phyloP scores from a whole-genome alignment of 495 filamentous ascomycete species.

The Tuber aestivum region DNA sequence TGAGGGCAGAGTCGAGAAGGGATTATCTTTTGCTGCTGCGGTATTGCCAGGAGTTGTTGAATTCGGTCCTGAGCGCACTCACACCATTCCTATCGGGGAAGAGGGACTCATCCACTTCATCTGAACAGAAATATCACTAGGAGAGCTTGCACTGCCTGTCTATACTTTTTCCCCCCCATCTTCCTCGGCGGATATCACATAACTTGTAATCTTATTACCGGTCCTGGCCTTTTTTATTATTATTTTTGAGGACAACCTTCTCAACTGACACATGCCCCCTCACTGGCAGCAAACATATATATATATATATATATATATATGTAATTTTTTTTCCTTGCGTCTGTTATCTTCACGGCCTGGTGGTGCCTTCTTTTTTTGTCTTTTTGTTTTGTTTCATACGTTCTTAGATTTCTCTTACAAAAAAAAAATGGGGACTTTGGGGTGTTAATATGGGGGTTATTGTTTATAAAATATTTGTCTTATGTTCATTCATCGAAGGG shows the following conservation, averaged over 20 bases:
- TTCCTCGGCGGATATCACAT: not conserved
- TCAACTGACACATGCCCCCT: not conserved
- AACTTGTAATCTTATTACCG: not conserved
- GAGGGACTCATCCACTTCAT: conserved; percentile 41
- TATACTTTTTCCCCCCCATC: not conserved
- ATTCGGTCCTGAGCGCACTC: conserved; percentile 33
- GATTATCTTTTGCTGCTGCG: conserved; percentile 41
- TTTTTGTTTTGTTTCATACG: not conserved
- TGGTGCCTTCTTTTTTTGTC: not conserved
- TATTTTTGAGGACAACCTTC: not conserved
- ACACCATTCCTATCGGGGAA: conserved; percentile 29
- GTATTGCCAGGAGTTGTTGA: conserved; percentile 41
- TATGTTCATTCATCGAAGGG: not conserved
- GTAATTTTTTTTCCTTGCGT: conserved; percentile 2
- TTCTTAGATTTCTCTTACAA: not conserved
- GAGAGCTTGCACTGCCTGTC: not conserved
- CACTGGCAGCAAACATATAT: not conserved
- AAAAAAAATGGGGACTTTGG: not conserved
- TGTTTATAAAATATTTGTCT: conserved; percentile 5
- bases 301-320: too few relatives aligned
- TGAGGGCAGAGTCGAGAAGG: conserved; percentile 38
- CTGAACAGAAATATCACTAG: conserved; percentile 14
- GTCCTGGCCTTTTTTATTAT: not conserved
- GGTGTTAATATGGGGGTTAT: conserved; percentile 3
- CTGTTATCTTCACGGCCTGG: not conserved